Percentiles rank a stretch among this genome's conserved stretches.
Evolutionary conservation across 306 rosid genomes (phyloP).

Genomic region (Hylodesmum podocarpum): DNA sequence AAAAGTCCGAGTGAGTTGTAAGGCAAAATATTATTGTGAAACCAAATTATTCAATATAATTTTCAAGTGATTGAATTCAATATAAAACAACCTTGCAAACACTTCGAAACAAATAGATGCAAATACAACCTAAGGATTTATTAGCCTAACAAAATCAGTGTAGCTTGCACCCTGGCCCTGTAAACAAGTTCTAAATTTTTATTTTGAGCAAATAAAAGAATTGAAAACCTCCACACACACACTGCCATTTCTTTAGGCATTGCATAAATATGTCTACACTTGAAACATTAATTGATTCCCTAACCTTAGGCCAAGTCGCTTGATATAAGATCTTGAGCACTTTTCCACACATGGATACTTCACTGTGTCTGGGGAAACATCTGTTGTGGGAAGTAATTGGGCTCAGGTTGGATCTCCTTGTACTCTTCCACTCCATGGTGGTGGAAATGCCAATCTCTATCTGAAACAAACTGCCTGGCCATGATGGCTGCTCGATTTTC

Average conservation of each 20-base stretch:
- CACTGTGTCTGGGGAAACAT: constrained; percentile 54
- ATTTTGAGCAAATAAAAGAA: constrained; percentile 25
- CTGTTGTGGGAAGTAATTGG: constrained; percentile 40
- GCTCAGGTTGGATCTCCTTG: constrained; percentile 32
- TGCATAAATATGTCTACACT: constrained; percentile 46
- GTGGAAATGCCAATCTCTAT: constrained; percentile 51
- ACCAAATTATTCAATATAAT: not conserved
- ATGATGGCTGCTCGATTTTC: constrained; percentile 78
- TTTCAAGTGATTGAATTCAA: not conserved
- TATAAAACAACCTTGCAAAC: constrained; percentile 9
- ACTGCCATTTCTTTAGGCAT: constrained; percentile 29
- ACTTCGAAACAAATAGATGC: not conserved
- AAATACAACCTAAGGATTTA: constrained; percentile 23
- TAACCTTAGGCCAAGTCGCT: constrained; percentile 26
- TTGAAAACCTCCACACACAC: constrained; percentile 15
- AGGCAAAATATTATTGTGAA: not conserved
- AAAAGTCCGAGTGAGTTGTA: not conserved
- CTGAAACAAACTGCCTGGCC: constrained; percentile 56
- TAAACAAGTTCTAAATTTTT: not conserved
- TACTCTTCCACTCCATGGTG: constrained; percentile 42
- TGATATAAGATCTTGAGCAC: not conserved
- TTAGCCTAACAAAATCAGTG: not conserved
- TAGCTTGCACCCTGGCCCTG: not conserved
- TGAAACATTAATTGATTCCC: constrained; percentile 3
- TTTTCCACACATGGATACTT: constrained; percentile 22